Conservation (phyloP, 2,329 filamentous ascomycete genomes). For the Aureobasidium sp. region DNA sequence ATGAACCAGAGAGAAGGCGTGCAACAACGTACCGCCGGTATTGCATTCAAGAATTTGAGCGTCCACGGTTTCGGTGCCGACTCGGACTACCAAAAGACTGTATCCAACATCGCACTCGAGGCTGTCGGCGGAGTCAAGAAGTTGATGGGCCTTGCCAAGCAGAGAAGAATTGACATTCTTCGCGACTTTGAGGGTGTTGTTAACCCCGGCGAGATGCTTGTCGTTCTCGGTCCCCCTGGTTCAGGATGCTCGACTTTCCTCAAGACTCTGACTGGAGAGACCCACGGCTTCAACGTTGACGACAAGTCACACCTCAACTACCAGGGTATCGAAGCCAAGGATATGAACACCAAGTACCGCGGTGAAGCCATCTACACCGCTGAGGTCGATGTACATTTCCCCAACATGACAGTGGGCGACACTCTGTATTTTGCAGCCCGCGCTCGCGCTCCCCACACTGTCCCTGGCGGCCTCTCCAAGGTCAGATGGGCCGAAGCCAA, state of each 20-base stretch:
- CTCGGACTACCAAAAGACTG: slow-evolving; percentile 46
- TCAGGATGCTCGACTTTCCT: slow-evolving; percentile 75
- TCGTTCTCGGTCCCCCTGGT: slow-evolving; percentile 63
- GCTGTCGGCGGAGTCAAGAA: slow-evolving; percentile 33
- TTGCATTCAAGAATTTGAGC: slow-evolving; percentile 41
- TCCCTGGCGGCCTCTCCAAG: slow-evolving; percentile 52
- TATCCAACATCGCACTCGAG: slow-evolving; percentile 42
- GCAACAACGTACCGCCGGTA: slow-evolving; percentile 38
- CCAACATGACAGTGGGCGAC: slow-evolving; percentile 68
- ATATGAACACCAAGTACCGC: slow-evolving; percentile 72
- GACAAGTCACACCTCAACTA: slow-evolving; percentile 71
- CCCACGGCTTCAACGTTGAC: slow-evolving; percentile 70
- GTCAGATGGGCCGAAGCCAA: slow-evolving; percentile 55
- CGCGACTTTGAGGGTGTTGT: slow-evolving; percentile 62
- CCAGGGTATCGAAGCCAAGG: slow-evolving; percentile 63
- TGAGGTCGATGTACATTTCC: slow-evolving; percentile 72
- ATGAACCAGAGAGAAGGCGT: slow-evolving; percentile 37
- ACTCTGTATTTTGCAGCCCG: slow-evolving; percentile 71
- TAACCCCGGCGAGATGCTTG: slow-evolving; percentile 65
- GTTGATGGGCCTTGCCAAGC: slow-evolving; percentile 23
- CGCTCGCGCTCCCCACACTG: slow-evolving; percentile 57
- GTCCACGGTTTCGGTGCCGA: slow-evolving; percentile 44
- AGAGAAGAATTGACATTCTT: slow-evolving; percentile 51
- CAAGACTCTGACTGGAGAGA: slow-evolving; percentile 78
- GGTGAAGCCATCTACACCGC: slow-evolving; percentile 84